Conservation (phyloP, 148 eudicot species). For the Simmondsia chinensis region DNA sequence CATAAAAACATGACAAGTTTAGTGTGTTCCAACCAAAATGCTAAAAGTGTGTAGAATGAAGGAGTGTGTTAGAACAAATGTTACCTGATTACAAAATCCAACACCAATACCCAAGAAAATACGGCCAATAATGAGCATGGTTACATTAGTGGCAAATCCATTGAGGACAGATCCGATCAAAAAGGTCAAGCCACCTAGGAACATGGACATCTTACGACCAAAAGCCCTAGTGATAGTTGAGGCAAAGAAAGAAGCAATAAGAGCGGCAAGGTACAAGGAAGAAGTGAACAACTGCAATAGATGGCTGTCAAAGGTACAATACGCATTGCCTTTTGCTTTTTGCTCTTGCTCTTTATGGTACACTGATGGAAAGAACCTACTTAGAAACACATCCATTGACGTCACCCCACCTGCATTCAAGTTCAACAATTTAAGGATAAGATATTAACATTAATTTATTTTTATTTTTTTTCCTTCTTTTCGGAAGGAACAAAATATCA, state of each 20-base stretch:
- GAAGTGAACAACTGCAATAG: slow-evolving; percentile 25
- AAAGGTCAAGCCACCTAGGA: slow-evolving; percentile 23
- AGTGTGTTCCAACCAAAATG: too few relatives aligned
- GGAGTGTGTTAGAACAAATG: background rate
- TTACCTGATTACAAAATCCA: slow-evolving; percentile 32
- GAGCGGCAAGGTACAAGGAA: slow-evolving; percentile 23
- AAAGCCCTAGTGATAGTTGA: slow-evolving; percentile 12
- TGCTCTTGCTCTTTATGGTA: slow-evolving; percentile 2
- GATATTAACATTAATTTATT: background rate
- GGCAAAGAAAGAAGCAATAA: slow-evolving; percentile 23
- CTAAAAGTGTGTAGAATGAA: too few relatives aligned
- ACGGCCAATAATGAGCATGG: slow-evolving; percentile 27
- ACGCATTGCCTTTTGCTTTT: slow-evolving; percentile 12
- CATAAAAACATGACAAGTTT: too few relatives aligned
- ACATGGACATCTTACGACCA: slow-evolving; percentile 27
- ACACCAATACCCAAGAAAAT: slow-evolving; percentile 25
- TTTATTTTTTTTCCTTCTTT: too few relatives aligned
- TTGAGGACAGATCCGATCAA: slow-evolving; percentile 20
- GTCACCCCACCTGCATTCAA: slow-evolving; percentile 23
- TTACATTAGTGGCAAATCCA: slow-evolving; percentile 21
- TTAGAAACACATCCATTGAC: slow-evolving; percentile 23
- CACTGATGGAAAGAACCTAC: slow-evolving; percentile 21
- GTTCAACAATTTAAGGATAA: too few relatives aligned
- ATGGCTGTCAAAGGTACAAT: slow-evolving; percentile 28
- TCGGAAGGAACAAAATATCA: background rate